Evolutionary conservation across 345 rosid species (phyloP).

Genomic region (Toxicodendron radicans): DNA sequence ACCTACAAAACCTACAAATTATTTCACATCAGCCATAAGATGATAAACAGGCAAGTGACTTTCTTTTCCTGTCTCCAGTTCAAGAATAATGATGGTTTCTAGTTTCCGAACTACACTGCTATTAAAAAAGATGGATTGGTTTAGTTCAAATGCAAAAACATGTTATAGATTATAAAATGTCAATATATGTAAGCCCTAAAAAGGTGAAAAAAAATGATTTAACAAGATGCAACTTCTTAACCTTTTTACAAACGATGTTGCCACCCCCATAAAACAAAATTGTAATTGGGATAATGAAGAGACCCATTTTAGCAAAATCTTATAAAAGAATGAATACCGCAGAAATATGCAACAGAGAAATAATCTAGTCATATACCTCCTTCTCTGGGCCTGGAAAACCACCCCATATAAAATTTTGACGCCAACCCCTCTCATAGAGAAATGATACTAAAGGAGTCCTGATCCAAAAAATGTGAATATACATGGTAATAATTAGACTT

Average conservation of each 20-base stretch:
- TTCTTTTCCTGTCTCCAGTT: background rate
- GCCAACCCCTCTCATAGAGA: conserved; percentile 96
- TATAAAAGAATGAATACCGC: background rate
- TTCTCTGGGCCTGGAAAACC: conserved; percentile 90
- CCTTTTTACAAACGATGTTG: background rate
- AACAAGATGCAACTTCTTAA: background rate
- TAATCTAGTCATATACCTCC: conserved; percentile 50
- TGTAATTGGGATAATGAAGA: background rate
- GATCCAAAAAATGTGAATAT: conserved; percentile 22
- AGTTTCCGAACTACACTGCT: background rate
- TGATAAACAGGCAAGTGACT: background rate
- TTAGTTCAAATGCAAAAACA: background rate
- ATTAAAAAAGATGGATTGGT: background rate
- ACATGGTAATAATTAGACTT: background rate
- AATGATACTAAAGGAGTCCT: conserved; percentile 69
- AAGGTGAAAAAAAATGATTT: background rate
- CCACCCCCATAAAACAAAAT: background rate
- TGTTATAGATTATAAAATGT: background rate
- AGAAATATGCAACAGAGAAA: conserved; percentile 10
- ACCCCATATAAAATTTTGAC: conserved; percentile 69
- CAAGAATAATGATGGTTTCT: background rate
- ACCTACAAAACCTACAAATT: background rate
- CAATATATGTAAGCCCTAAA: background rate
- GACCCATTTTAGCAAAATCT: conserved; percentile 1
- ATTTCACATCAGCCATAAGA: background rate